Evolutionary conservation across 129 eudicot species (phyloP).

Genomic region (Tanacetum coccineum): DNA sequence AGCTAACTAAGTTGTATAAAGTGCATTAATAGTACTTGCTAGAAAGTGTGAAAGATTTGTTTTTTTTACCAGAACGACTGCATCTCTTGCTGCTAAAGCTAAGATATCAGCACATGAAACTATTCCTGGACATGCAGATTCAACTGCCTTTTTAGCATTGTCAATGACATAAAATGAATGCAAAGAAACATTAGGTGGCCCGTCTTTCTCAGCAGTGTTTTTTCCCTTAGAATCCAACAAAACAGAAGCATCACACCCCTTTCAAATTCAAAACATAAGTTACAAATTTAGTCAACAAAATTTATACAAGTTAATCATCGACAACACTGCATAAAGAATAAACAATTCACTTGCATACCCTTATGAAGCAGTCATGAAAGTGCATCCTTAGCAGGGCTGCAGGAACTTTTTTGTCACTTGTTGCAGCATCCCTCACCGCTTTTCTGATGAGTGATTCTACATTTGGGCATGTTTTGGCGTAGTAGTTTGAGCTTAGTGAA

Average conservation of each 20-base stretch:
- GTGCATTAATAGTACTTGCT: neutral
- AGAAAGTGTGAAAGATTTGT: too few relatives aligned
- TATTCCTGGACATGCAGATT: conserved; percentile 18
- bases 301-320: neutral
- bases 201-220: conserved; percentile 12
- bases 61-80: conserved; percentile 18
- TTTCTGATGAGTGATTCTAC: conserved; percentile 14
- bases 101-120: conserved; percentile 21
- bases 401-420: conserved; percentile 15
- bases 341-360: neutral
- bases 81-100: conserved; percentile 20
- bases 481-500: conserved; percentile 14
- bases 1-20: too few relatives aligned
- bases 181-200: conserved; percentile 16
- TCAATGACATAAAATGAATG: conserved; percentile 17
- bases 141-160: conserved; percentile 12
- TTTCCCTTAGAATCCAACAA: conserved; percentile 21
- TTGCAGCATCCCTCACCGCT: conserved; percentile 13
- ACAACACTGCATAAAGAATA: neutral
- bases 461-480: conserved; percentile 18
- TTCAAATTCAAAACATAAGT: neutral
- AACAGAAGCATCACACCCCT: conserved; percentile 23
- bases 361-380: conserved; percentile 18
- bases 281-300: conserved; percentile 1
- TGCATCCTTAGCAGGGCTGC: conserved; percentile 21